Base-by-base conservation (phyloP, 1,284 basidiomycete species). In the Lentinula novae-zelandiae region DNA sequence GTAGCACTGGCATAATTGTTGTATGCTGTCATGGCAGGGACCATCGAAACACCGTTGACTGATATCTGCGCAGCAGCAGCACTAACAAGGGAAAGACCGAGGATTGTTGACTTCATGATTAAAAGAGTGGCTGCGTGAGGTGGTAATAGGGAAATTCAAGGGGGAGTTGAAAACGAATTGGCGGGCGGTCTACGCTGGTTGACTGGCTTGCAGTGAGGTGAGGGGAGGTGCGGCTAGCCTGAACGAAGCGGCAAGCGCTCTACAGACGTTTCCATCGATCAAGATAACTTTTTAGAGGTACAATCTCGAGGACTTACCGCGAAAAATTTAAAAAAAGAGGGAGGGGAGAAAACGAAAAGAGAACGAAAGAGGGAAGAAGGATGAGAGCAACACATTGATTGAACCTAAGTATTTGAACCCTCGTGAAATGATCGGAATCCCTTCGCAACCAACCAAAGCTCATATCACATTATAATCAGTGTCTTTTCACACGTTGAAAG, bases 131-230 rank as follows among this genome's bases (percentile, higher is more conserved):
- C 64, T 73, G 71, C 70, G 66, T 67, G 69, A 67, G 68, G 69
- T 69, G 68, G 68, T 73, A 73, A 76, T 72, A 71, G 66, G 44
- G 69, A 54, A 54, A n/a, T 22, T 70, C 67, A 74, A 70, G 71
- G 71, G 66, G 74, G 76, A 72, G 71, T 75, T 66, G 71, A 73
- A 72, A 75, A 75, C 54, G 73, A 75, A 73, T 65, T 71, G 85
- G 86, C 86, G 86, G 76, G 86, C 86, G 86, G 76, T 89, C 86
- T 83, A 89, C 86, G 86, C 86, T 85, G 76, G 73, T 64, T 75
- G 75, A 81, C 82, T 84, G 83, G 78, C 83, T 84, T 74, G 83
- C 83, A 85, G 82, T 77, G 73, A 67, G 69, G 67, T 67, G 68
- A 72, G 67, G 65, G 69, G 65, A 63, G 67, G 67, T 55, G 58